Conservation (phyloP, 2,329 filamentous ascomycete species). For the Chaetomiaceae sp. region DNA sequence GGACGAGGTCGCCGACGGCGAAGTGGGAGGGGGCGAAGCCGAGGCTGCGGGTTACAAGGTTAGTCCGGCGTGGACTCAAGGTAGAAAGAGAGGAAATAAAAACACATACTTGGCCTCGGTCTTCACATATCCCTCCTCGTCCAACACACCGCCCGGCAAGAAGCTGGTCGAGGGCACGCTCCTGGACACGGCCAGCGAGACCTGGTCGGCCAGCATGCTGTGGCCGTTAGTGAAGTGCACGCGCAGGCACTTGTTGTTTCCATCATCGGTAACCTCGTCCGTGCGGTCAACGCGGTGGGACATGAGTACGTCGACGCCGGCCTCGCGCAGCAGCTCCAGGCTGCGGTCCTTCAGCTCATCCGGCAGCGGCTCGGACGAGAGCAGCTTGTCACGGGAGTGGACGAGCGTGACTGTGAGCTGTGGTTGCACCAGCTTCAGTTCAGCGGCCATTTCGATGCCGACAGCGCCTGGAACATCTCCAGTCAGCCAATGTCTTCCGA, state of each 20-base stretch:
- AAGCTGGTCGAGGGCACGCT: slow-evolving; percentile 57
- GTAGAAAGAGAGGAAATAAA: not conserved
- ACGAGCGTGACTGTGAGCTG: slow-evolving; percentile 62
- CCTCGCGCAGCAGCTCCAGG: slow-evolving; percentile 51
- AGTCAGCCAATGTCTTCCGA: not conserved
- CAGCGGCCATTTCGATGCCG: slow-evolving; percentile 75
- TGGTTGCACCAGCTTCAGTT: slow-evolving; percentile 64
- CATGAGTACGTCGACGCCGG: slow-evolving; percentile 60
- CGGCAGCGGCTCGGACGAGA: slow-evolving; percentile 67
- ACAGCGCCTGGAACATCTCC: slow-evolving; percentile 53
- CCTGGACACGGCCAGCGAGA: slow-evolving; percentile 64
- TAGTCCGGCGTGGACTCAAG: too few species aligned
- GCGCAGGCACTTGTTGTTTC: slow-evolving; percentile 37
- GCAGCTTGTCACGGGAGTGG: slow-evolving; percentile 63
- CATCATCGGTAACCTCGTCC: slow-evolving; percentile 39
- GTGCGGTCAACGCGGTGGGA: slow-evolving; percentile 49
- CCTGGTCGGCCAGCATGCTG: slow-evolving; percentile 54
- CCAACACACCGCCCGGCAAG: slow-evolving; percentile 52
- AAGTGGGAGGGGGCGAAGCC: slow-evolving; percentile 56
- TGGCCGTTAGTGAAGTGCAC: slow-evolving; percentile 56
- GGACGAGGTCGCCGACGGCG: slow-evolving; percentile 61
- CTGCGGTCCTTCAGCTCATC: slow-evolving; percentile 61
- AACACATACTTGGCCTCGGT: slow-evolving; percentile 47
- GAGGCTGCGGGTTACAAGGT: slow-evolving; percentile 34
- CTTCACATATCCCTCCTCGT: slow-evolving; percentile 59